Base-by-base conservation (phyloP, 2,329 filamentous ascomycete genomes). In the Fusarium sp. region DNA sequence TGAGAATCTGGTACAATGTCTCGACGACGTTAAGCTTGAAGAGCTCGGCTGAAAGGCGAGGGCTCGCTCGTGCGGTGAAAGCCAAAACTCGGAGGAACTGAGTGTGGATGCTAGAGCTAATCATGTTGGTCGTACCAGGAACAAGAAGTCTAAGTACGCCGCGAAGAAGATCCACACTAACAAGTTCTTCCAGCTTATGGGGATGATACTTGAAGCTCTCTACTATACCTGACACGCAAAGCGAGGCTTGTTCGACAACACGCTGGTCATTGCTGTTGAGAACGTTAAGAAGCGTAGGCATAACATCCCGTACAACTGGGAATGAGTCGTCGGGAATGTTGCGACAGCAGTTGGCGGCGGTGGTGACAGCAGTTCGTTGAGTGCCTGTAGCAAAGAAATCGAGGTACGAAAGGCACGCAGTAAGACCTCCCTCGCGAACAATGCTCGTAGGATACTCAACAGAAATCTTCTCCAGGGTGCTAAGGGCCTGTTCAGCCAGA, bases 341-440 rank as follows among this genome's bases (percentile, higher is more conserved):
- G 68, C 96, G 92, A 79, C 97, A 99, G 82, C 96, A 99, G 77
- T 99, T 99, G 59, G 96, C 97, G 12, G 97, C 96, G 14, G 95
- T 99, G 5, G 94, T 98, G 10, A 99, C 96, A 9, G 96, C 96
- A 16, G 95, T 98, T 71, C 96, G 89, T 80, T 99, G 96, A 4
- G 96, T 98, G 79, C 95, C 96, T 0, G 96, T 99, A 18, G 95
- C 92, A 76, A 99, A 99, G 81, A 99, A 99, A 78, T 99, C 96
- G 61, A 99, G 87, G 78, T 96, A 98, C 0, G 93, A 97, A 70
- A 99, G 83, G 76, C 96, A 99, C n/a, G 96, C 96, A 3, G 93
- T 97, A 68, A 99, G 84, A 13, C 96, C 96, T 50, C 96, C 97
- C 81, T 98, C 96, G 54, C 94, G 92, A 46, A 99, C 96, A 73